Evolutionary conservation across 2,329 filamentous ascomycete species (phyloP), one percentile per base, ranked within the genome.

Genomic region (Xylariaceae sp.): DNA sequence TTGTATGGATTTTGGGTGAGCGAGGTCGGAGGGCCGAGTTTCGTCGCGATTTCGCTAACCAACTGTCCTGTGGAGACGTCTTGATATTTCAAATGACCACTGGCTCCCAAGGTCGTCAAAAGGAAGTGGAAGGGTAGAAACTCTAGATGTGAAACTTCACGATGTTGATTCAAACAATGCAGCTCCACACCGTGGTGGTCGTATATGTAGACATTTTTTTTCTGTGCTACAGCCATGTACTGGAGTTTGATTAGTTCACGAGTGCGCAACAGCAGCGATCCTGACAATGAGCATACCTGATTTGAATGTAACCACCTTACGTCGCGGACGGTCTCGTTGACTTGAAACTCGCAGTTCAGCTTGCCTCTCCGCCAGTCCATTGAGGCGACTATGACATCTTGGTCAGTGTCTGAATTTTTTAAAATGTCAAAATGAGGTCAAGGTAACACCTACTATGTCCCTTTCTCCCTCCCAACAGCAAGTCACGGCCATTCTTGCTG

Each of bases 141-240:
- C 69, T 97, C 90, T 79, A 99, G 90, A 68, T 95, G 86, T 11
- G 88, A 87, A 12, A 95, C 89, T 68, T 99, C 94, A 54, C 89
- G 81, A 66, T 96, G 92, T 68, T 94, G 94, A 69, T 85, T 85
- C 64, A 99, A 72, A 66, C 89, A 91, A 68, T 99, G 94, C 47
- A 99, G 73, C 72, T 99, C 94, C 17, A 96, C 88, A 22, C 57
- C 57, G 49, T 89, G 82, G 49, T 83, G 78, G 63, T 96, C 94
- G 74, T 99, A 99, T 57, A 99, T 96, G 73, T 96, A 99, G 56
- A 94, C 89, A 60, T 94, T 87, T 71, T 92, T 94, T 76, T 96
- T 96, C 71, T 99, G 92, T 40, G 94, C 90, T 42, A 58, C 47
- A 32, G 54, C 55, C 53, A 58, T 57, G 49, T 58, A 58, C 53